A percentile compares a stretch with the other conserved stretches of the same genome.
Conservation (phyloP, 2,329 filamentous ascomycete species). For the Fusarium tanahbumbuense region DNA sequence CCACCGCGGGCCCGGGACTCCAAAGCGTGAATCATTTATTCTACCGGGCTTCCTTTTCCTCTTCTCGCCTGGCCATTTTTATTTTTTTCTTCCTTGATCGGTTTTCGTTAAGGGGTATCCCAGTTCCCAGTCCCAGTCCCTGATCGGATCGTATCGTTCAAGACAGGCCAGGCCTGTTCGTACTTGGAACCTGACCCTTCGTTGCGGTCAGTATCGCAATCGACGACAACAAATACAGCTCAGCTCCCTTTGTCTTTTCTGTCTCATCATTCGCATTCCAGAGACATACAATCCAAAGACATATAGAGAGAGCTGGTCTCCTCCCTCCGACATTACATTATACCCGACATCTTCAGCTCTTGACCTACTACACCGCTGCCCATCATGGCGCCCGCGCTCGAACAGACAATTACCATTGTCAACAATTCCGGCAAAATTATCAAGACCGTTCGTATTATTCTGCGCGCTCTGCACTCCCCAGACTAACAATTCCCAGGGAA, state of each 20-base stretch:
- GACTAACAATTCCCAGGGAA: conserved; percentile 70
- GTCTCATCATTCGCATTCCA: conserved; percentile 17
- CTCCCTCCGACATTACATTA: conserved; percentile 17
- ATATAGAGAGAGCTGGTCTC: conserved; percentile 45
- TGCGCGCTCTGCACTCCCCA: not conserved
- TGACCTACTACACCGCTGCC: conserved; percentile 19
- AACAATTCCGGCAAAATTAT: conserved; percentile 93
- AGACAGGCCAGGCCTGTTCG: conserved; percentile 23
- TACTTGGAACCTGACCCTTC: conserved; percentile 24
- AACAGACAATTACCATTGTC: conserved; percentile 87
- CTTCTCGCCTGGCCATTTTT: conserved; percentile 5
- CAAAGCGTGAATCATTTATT: conserved; percentile 36
- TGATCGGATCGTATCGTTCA: conserved; percentile 25
- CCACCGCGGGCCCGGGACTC: conserved; percentile 39
- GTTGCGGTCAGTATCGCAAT: conserved; percentile 31
- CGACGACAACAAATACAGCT: conserved; percentile 17
- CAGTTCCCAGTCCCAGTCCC: conserved; percentile 11
- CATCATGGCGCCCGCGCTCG: conserved; percentile 59
- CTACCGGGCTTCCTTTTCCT: conserved; percentile 10
- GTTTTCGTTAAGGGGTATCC: conserved; percentile 35
- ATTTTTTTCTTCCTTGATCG: not conserved
- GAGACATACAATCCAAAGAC: conserved; percentile 13
- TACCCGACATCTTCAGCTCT: conserved; percentile 3
- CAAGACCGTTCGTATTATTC: conserved; percentile 74
- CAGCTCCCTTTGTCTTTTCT: conserved; percentile 13